Evolutionary conservation across 306 rosid species (phyloP).

Genomic region (Acmispon strigosus): DNA sequence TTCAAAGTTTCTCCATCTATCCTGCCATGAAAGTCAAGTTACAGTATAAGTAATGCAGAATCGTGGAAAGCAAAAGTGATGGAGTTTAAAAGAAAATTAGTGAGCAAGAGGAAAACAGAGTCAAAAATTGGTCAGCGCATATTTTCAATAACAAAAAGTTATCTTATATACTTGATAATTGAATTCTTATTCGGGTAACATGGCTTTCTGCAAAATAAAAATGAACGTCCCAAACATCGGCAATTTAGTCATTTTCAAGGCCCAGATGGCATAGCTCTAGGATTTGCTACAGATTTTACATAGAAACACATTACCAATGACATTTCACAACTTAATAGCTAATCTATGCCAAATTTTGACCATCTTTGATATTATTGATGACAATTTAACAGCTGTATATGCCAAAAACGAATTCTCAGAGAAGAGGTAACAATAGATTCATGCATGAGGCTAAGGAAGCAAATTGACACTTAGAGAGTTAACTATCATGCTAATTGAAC

Average conservation of each 20-base stretch:
- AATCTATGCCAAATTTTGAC: background rate
- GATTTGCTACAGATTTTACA: background rate
- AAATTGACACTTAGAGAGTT: background rate
- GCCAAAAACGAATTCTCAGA: too few species aligned
- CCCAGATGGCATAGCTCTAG: background rate
- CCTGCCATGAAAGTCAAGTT: constrained; percentile 40
- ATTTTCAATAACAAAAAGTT: background rate
- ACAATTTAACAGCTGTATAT: too few species aligned
- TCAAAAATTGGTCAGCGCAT: background rate
- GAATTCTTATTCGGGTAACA: constrained; percentile 9
- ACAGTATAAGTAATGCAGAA: constrained; percentile 16
- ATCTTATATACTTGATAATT: background rate
- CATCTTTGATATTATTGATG: too few species aligned
- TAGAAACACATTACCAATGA: background rate
- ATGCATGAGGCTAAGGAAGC: background rate
- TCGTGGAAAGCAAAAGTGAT: background rate
- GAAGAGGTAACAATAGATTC: background rate
- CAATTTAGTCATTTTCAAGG: background rate
- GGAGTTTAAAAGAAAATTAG: background rate
- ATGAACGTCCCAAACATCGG: background rate
- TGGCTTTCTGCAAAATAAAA: background rate
- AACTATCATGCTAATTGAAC: background rate
- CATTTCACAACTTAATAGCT: background rate
- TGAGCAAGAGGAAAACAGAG: background rate
- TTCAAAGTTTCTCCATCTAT: constrained; percentile 84